These are phyloP conservation scores for Candida nitratophila DNA, from an alignment of 805 yeast genomes.

Conservation along the genomic window DNA sequence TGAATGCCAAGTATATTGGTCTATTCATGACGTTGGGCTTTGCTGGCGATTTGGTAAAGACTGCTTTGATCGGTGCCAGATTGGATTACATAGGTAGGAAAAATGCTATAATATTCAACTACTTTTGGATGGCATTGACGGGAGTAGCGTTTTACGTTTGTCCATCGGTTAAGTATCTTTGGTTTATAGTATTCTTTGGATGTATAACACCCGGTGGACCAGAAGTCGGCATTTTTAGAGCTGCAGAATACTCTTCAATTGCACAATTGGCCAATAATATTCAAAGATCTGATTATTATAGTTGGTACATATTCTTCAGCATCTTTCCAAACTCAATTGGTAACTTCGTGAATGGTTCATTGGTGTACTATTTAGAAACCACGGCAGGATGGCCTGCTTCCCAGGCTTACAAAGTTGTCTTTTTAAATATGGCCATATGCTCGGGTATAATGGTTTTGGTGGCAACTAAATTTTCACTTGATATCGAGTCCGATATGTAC, in stretches of 20 bases:
- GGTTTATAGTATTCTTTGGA: constrained; percentile 37
- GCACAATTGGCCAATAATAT: constrained; percentile 37
- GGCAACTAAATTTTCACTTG: neutral
- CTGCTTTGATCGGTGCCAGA: constrained; percentile 36
- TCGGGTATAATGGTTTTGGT: constrained; percentile 13
- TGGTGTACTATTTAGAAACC: constrained; percentile 17
- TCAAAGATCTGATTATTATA: constrained; percentile 45
- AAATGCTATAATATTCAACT: constrained; percentile 31
- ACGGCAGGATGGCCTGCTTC: neutral
- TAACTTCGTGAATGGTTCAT: constrained; percentile 26
- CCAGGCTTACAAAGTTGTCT: constrained; percentile 24
- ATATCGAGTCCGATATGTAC: neutral
- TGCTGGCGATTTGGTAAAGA: constrained; percentile 44
- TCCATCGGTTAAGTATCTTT: constrained; percentile 27
- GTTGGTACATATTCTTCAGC: constrained; percentile 51
- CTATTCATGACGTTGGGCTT: constrained; percentile 40
- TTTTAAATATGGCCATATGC: constrained; percentile 20
- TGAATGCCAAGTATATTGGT: constrained; percentile 39
- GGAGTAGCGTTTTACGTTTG: constrained; percentile 32
- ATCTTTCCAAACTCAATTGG: constrained; percentile 41
- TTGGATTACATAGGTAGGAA: constrained; percentile 44
- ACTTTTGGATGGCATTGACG: constrained; percentile 34
- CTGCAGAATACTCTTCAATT: constrained; percentile 47
- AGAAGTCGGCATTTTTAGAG: constrained; percentile 53
- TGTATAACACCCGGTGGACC: constrained; percentile 53